Conservation (phyloP, 768 basidiomycete species). For the Lyophyllum semitale region DNA sequence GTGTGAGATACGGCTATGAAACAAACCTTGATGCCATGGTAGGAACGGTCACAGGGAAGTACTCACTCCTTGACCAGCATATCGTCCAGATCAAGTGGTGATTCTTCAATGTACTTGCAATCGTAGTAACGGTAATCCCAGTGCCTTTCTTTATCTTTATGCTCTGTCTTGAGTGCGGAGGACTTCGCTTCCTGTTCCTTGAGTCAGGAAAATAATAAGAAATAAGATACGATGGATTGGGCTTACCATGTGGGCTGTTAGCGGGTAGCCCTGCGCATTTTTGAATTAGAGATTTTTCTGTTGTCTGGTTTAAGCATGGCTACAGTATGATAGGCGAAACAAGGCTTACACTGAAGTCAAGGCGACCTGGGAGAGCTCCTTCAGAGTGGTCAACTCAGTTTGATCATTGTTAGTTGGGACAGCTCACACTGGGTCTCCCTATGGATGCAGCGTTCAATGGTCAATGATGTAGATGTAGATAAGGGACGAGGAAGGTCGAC, state of each 20-base stretch:
- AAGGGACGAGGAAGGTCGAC: slow-evolving; percentile 25
- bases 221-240: not conserved
- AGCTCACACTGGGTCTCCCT: slow-evolving; percentile 60
- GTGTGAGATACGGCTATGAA: not conserved
- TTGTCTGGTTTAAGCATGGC: slow-evolving; percentile 2
- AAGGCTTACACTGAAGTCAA: slow-evolving; percentile 69
- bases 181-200: slow-evolving; percentile 65
- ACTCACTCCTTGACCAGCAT: slow-evolving; percentile 82
- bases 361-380: slow-evolving; percentile 76
- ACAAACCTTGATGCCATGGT: slow-evolving; percentile 83
- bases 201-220: slow-evolving; percentile 11
- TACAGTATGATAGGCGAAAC: not conserved
- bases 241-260: slow-evolving; percentile 70
- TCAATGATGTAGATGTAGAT: not conserved
- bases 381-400: slow-evolving; percentile 54
- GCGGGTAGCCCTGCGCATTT: slow-evolving; percentile 70
- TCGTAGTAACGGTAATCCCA: slow-evolving; percentile 87
- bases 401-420: too few species aligned
- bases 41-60: slow-evolving; percentile 83
- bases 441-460: slow-evolving; percentile 82
- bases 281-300: slow-evolving; percentile 83
- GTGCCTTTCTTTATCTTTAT: slow-evolving; percentile 55
- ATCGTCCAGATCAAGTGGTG: slow-evolving; percentile 73
- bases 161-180: slow-evolving; percentile 72
- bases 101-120: slow-evolving; percentile 64